Conservation (phyloP, 2,329 filamentous ascomycete genomes). For the Drechslerella stenobrocha region DNA sequence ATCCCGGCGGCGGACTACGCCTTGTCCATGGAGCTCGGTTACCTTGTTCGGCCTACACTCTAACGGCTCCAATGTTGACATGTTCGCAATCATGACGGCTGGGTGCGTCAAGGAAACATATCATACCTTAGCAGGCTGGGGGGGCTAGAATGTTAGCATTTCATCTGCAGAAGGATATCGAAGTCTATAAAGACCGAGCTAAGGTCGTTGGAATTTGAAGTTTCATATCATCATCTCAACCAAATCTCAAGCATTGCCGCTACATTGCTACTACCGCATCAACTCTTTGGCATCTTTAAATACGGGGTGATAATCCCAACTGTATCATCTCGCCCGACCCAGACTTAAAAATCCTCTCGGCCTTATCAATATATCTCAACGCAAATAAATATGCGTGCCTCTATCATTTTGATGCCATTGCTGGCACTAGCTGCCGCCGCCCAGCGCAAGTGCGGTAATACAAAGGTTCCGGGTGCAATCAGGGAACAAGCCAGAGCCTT, state of each 20-base stretch:
- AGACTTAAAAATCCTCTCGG: neutral
- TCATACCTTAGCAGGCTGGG: slow-evolving; percentile 13
- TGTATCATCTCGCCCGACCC: neutral
- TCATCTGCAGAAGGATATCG: slow-evolving; percentile 2
- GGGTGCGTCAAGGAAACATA: slow-evolving; percentile 27
- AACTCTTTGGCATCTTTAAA: too few relatives aligned
- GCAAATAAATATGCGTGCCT: slow-evolving; percentile 47
- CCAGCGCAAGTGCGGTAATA: slow-evolving; percentile 35
- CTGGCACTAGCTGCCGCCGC: slow-evolving; percentile 39
- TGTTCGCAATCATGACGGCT: slow-evolving; percentile 16
- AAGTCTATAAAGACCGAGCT: slow-evolving; percentile 35
- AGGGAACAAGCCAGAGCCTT: slow-evolving; percentile 41
- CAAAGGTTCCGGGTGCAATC: slow-evolving; percentile 32
- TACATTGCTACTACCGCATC: too few relatives aligned
- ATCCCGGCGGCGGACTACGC: slow-evolving; percentile 21
- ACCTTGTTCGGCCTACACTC: slow-evolving; percentile 34
- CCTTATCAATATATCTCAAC: too few relatives aligned
- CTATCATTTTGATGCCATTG: slow-evolving; percentile 42
- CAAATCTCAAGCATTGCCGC: too few relatives aligned
- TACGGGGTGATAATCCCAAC: too few relatives aligned
- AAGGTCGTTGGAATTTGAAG: slow-evolving; percentile 34
- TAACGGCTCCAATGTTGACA: slow-evolving; percentile 31
- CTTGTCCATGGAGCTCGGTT: slow-evolving; percentile 43
- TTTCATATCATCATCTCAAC: slow-evolving; percentile 37
- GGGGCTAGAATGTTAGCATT: slow-evolving; percentile 32